phyloP scores from a whole-genome alignment of 176 grass and related monocot species.

The Eleusine coracana region DNA sequence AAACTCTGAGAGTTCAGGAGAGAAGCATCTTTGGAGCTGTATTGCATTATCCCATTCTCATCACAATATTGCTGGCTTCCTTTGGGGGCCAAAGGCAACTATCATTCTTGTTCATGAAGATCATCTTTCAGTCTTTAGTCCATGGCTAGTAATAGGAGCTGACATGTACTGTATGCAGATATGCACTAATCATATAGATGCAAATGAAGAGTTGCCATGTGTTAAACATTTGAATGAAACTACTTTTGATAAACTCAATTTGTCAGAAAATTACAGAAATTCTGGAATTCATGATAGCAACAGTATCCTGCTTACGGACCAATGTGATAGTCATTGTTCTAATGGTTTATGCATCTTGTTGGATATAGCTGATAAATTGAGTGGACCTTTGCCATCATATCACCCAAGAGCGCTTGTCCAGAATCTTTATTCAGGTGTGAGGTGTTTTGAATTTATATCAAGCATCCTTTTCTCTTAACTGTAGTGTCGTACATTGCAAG shows the following conservation, averaged over 20 bases:
- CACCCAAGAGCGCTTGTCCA: conserved; percentile 77
- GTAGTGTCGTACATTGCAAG: background rate
- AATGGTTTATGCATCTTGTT: conserved; percentile 60
- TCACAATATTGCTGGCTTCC: conserved; percentile 67
- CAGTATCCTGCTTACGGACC: conserved; percentile 7
- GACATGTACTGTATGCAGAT: conserved; percentile 13
- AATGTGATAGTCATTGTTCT: conserved; percentile 41
- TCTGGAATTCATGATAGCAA: conserved; percentile 40
- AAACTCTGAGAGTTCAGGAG: conserved; percentile 49
- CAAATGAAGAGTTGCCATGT: conserved; percentile 45
- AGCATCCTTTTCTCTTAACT: conserved; percentile 12
- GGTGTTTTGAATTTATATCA: conserved; percentile 23
- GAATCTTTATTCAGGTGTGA: conserved; percentile 87
- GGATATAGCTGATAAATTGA: conserved; percentile 70
- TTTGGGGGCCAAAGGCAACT: conserved; percentile 85
- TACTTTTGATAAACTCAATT: conserved; percentile 49
- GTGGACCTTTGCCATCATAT: conserved; percentile 63
- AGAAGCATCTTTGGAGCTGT: conserved; percentile 74
- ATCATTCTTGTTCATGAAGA: conserved; percentile 79
- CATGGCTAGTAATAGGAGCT: conserved; percentile 56
- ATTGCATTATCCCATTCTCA: conserved; percentile 66
- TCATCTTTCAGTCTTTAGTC: conserved; percentile 78
- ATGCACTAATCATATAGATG: conserved; percentile 30
- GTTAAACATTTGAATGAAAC: conserved; percentile 44
- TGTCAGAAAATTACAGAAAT: conserved; percentile 42